These are phyloP conservation scores for Phlyctochytrium planicorne DNA, from an alignment of 192 early-diverging fungal species.

Conservation along the genomic window DNA sequence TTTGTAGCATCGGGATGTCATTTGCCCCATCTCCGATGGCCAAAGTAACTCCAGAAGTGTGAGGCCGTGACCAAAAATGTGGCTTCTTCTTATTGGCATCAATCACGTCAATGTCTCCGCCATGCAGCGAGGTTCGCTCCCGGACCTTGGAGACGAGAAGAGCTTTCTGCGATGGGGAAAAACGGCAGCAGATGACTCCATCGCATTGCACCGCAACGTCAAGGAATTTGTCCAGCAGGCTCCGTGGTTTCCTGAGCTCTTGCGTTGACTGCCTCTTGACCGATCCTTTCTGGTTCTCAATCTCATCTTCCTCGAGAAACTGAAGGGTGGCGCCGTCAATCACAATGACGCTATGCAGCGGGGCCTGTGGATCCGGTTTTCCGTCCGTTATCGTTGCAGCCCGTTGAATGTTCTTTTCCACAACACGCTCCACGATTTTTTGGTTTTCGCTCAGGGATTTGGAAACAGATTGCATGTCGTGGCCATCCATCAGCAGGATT, in stretches of 20 bases:
- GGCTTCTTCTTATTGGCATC: too few relatives aligned
- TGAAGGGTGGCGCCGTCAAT: neutral
- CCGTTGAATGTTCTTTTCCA: neutral
- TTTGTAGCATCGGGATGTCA: constrained; percentile 92
- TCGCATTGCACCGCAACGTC: constrained; percentile 71
- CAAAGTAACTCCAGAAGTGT: constrained; percentile 59
- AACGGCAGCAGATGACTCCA: constrained; percentile 84
- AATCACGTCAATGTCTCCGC: too few relatives aligned
- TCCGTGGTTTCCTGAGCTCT: neutral
- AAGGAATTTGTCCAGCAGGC: constrained; percentile 39
- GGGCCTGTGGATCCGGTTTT: neutral
- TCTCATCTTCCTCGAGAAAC: neutral
- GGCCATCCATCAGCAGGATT: constrained; percentile 37
- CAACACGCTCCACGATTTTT: neutral
- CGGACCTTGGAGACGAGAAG: constrained; percentile 60
- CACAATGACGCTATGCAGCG: neutral
- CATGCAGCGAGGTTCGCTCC: neutral
- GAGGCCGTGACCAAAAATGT: too few relatives aligned
- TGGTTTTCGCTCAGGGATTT: neutral
- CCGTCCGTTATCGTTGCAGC: neutral
- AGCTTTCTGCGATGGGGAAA: constrained; percentile 85
- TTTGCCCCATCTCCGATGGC: constrained; percentile 93
- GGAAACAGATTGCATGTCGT: constrained; percentile 16
- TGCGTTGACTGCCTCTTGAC: neutral
- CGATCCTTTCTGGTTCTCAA: neutral